Percentiles rank a stretch among this genome's conserved stretches.
Conservation (phyloP, 2,329 filamentous ascomycete species). For the Chrysoporthe cubensis region DNA sequence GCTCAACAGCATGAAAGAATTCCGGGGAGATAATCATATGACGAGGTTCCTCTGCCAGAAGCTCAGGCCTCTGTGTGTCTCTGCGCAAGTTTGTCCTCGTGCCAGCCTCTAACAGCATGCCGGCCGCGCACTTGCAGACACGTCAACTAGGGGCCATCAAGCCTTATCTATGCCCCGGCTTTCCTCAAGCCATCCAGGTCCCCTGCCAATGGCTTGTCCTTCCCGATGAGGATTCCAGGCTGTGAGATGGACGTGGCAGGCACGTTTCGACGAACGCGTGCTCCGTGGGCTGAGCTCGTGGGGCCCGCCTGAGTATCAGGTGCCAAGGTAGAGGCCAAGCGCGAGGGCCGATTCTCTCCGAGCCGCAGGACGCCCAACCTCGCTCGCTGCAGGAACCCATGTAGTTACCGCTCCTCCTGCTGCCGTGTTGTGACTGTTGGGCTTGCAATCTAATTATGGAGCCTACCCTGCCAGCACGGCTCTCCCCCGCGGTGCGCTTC, state of each 20-base stretch:
- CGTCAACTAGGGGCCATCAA: neutral
- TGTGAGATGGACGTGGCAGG: constrained; percentile 6
- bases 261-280: neutral
- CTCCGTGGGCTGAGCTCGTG: neutral
- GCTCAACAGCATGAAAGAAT: neutral
- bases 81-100: neutral
- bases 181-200: neutral
- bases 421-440: constrained; percentile 3
- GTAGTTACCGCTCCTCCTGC: neutral
- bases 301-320: no score
- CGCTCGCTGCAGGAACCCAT: constrained; percentile 4
- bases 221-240: neutral
- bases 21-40: neutral
- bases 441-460: constrained; percentile 9
- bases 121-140: neutral
- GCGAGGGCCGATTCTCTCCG: neutral
- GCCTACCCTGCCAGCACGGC: neutral
- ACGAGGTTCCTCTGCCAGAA: neutral
- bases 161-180: neutral
- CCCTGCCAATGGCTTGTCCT: neutral
- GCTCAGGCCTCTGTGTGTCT: neutral
- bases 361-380: neutral
- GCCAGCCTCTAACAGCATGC: neutral
- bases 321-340: neutral
- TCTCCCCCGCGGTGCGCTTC: neutral